These are phyloP conservation scores for Boletus huronensis DNA, from an alignment of 768 basidiomycete genomes.

Conservation along the genomic window DNA sequence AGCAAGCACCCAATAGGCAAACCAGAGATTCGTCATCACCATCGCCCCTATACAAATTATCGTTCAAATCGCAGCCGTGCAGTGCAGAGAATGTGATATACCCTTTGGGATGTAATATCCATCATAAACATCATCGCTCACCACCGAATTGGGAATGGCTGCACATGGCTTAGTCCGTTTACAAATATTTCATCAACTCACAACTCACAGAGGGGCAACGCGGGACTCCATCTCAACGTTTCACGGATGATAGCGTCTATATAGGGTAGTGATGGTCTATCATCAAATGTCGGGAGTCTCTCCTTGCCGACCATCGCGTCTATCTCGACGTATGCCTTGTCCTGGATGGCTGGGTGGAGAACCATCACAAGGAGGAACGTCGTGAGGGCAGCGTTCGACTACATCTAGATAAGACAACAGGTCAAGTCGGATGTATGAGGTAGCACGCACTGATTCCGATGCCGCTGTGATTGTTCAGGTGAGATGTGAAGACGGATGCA, in stretches of 20 bases:
- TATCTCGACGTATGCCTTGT: constrained; percentile 15
- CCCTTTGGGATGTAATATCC: constrained; percentile 14
- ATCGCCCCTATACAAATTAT: constrained; percentile 14
- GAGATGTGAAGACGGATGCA: neutral
- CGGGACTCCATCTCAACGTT: constrained; percentile 17
- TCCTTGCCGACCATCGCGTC: constrained; percentile 19
- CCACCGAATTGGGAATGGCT: constrained; percentile 15
- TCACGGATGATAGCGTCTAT: constrained; percentile 38
- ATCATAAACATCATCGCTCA: constrained; percentile 18
- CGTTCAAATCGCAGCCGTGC: neutral
- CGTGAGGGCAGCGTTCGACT: constrained; percentile 8
- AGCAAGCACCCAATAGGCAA: neutral
- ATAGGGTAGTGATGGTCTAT: constrained; percentile 31
- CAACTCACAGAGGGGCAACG: constrained; percentile 15
- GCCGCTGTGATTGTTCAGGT: constrained; percentile 3
- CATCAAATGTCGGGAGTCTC: constrained; percentile 16
- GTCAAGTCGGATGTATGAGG: neutral
- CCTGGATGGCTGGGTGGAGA: constrained; percentile 17
- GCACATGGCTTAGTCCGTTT: neutral
- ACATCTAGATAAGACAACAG: neutral
- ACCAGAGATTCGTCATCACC: constrained; percentile 32
- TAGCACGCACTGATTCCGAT: constrained; percentile 15
- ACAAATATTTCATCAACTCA: neutral
- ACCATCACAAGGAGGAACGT: constrained; percentile 18
- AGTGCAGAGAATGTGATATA: neutral